Evolutionary conservation across 2,329 filamentous ascomycete species (phyloP).

Genomic region (Exophiala mesophila): DNA sequence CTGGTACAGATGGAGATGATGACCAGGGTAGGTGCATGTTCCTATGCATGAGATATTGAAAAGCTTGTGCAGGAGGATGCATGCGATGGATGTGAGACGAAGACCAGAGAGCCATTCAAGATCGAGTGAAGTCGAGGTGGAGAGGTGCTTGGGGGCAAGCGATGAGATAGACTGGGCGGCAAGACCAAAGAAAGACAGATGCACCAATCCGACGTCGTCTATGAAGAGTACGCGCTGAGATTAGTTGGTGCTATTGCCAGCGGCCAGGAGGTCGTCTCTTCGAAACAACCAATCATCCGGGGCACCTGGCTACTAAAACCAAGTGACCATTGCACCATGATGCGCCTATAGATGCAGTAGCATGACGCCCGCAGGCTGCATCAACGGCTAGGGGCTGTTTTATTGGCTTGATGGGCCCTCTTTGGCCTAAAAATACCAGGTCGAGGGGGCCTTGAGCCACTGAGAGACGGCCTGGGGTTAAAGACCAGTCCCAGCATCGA

Average conservation of each 20-base stretch:
- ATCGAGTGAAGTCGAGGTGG: not conserved
- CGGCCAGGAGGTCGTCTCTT: constrained; percentile 2
- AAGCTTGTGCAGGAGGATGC: constrained; percentile 17
- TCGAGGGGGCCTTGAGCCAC: too few species aligned
- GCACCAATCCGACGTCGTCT: constrained; percentile 15
- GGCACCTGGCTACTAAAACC: too few species aligned
- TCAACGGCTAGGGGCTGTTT: too few species aligned
- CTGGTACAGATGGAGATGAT: constrained; percentile 20
- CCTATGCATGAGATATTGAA: constrained; percentile 16
- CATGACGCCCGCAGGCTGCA: too few species aligned
- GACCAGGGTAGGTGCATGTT: constrained; percentile 9
- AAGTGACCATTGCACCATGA: too few species aligned
- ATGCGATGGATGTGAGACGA: constrained; percentile 24
- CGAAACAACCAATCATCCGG: not conserved
- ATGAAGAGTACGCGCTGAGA: constrained; percentile 22
- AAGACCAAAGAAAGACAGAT: constrained; percentile 8
- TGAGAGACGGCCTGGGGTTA: too few species aligned
- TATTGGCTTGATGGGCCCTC: not conserved
- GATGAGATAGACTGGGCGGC: constrained; percentile 15
- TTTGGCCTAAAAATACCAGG: constrained; percentile 18
- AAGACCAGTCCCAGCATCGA: too few species aligned
- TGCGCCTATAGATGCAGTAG: too few species aligned
- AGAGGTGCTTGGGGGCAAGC: constrained; percentile 11
- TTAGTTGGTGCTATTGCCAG: not conserved
- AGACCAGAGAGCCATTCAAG: constrained; percentile 12